phyloP scores from a whole-genome alignment of 208 protist genomes.

The Trypanosomatidae sp. region DNA sequence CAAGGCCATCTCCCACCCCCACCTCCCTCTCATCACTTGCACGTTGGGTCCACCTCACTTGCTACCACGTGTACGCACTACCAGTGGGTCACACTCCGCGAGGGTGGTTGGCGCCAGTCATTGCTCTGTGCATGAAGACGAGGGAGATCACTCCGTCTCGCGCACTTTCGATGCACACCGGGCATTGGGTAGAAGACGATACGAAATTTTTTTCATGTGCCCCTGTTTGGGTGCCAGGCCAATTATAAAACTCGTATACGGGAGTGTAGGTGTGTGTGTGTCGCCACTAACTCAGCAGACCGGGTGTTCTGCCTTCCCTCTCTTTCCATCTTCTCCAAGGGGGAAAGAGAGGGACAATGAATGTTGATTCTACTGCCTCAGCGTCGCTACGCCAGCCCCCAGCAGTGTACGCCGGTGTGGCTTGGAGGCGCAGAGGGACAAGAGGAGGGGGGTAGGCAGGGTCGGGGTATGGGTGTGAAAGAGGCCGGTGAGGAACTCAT shows the following conservation, averaged over 20 bases:
- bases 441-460: not conserved
- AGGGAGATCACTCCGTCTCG: not conserved
- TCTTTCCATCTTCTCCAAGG: not conserved
- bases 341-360: not conserved
- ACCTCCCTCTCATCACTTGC: not conserved
- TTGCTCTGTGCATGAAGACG: not conserved
- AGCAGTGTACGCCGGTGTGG: not conserved
- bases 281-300: not conserved
- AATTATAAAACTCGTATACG: not conserved
- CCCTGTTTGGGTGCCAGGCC: not conserved
- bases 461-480: not conserved
- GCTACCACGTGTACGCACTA: not conserved
- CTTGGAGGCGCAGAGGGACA: not conserved
- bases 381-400: not conserved
- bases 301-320: not conserved
- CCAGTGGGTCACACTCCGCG: not conserved
- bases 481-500: not conserved
- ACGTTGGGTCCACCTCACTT: not conserved
- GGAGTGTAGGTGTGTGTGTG: not conserved
- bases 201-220: not conserved
- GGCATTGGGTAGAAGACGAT: not conserved
- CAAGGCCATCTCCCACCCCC: not conserved
- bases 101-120: not conserved
- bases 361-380: not conserved
- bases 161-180: not conserved